Evolutionary conservation across 352 stramenopile genomes (phyloP).

Genomic region (Phytophthora palmivora): DNA sequence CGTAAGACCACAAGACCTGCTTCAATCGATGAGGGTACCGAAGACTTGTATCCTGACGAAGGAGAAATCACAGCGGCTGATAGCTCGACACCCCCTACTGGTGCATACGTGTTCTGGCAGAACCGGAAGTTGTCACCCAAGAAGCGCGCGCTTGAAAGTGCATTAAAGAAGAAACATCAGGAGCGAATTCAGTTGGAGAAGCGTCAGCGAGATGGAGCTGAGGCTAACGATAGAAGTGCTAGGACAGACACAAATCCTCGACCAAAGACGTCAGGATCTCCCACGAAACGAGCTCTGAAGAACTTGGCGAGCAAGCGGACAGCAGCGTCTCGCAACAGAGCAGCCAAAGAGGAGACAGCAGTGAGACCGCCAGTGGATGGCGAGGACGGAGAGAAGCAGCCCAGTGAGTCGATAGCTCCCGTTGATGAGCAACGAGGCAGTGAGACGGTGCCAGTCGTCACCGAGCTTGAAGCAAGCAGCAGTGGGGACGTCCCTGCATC

Average conservation of each 20-base stretch:
- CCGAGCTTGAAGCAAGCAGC: conserved; percentile 1
- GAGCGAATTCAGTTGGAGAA: conserved; percentile 32
- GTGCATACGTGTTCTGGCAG: conserved; percentile 64
- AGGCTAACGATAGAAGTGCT: background rate
- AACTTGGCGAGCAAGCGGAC: conserved; percentile 17
- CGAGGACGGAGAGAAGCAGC: conserved; percentile 10
- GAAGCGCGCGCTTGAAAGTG: conserved; percentile 68
- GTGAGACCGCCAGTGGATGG: background rate
- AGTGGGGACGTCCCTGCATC: background rate
- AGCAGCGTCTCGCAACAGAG: background rate
- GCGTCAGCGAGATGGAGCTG: conserved; percentile 4
- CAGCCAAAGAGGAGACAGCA: background rate
- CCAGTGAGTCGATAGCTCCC: background rate
- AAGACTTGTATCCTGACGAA: background rate
- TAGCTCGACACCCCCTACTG: conserved; percentile 39
- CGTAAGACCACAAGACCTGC: conserved; percentile 27
- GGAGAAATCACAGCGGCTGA: conserved; percentile 8
- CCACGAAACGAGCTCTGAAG: conserved; percentile 25
- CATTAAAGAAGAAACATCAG: conserved; percentile 73
- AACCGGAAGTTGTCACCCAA: conserved; percentile 74
- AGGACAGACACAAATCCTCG: background rate
- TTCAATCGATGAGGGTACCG: conserved; percentile 2
- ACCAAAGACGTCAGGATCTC: conserved; percentile 24
- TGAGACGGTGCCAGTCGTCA: conserved; percentile 9
- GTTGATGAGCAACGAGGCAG: background rate